These are phyloP conservation scores for Neonectria faginata DNA, from an alignment of 2,329 filamentous ascomycete genomes.

Conservation along the genomic window DNA sequence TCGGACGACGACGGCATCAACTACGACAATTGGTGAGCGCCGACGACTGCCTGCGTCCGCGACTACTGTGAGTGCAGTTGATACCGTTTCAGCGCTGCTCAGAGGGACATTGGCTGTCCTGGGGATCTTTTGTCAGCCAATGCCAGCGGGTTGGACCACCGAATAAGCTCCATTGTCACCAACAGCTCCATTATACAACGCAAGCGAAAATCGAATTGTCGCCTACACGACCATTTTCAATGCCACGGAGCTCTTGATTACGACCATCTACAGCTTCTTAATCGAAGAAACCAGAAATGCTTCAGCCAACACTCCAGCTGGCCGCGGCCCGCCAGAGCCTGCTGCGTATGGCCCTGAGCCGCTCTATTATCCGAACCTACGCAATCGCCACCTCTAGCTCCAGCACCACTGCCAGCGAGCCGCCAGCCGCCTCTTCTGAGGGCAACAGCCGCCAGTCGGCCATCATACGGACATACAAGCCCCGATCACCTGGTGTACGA, in stretches of 20 bases:
- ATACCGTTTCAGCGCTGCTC: constrained; percentile 17
- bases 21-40: constrained; percentile 34
- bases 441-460: constrained; percentile 51
- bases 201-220: constrained; percentile 31
- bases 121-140: constrained; percentile 28
- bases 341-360: constrained; percentile 46
- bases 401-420: constrained; percentile 37
- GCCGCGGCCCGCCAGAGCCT: constrained; percentile 46
- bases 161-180: constrained; percentile 28
- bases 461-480: constrained; percentile 87
- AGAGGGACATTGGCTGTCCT: constrained; percentile 24
- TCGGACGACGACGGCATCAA: constrained; percentile 31
- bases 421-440: constrained; percentile 35
- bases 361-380: constrained; percentile 47
- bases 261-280: constrained; percentile 1
- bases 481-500: constrained; percentile 89
- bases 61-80: constrained; percentile 30
- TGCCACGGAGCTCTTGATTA: constrained; percentile 30
- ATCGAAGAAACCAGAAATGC: constrained; percentile 42
- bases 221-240: constrained; percentile 25
- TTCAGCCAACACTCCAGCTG: constrained; percentile 48
- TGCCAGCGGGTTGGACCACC: constrained; percentile 14
- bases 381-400: constrained; percentile 43
- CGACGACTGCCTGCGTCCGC: constrained; percentile 29
- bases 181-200: constrained; percentile 28